Percentiles rank a stretch among this genome's conserved stretches.
Conservation (phyloP, 2,329 filamentous ascomycete genomes). For the Akanthomyces dipterigenus region DNA sequence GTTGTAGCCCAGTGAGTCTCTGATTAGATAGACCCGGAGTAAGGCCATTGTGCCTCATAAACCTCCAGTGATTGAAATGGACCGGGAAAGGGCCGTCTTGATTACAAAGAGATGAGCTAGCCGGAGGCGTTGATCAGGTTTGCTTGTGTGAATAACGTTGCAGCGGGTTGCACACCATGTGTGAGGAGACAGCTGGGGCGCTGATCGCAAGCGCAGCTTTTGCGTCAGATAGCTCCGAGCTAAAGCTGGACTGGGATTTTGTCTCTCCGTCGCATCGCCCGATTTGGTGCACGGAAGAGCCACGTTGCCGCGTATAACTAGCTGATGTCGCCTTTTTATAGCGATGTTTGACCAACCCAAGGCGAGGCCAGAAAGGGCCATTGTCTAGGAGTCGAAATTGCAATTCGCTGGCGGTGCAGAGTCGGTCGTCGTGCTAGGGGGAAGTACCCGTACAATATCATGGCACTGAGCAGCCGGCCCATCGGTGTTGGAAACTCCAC, state of each 20-base stretch:
- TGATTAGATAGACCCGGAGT: not conserved
- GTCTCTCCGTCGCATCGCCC: slow-evolving; percentile 6
- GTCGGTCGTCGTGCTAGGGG: not conserved
- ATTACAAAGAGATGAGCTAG: not conserved
- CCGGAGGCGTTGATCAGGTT: not conserved
- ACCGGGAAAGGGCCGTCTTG: slow-evolving; percentile 5
- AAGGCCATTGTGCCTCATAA: not conserved
- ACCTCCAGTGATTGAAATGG: not conserved
- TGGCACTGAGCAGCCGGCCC: not conserved
- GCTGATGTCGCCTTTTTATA: not conserved
- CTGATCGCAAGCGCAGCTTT: not conserved
- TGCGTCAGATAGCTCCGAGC: not conserved
- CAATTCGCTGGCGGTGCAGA: not conserved
- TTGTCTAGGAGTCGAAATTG: not conserved
- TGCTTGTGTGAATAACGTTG: not conserved
- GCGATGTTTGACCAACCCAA: not conserved
- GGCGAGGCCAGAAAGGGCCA: not conserved
- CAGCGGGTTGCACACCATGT: not conserved
- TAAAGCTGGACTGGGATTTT: not conserved
- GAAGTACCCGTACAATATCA: not conserved
- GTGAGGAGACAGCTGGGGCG: not conserved
- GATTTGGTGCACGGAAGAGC: not conserved
- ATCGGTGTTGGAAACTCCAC: slow-evolving; percentile 3
- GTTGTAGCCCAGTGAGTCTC: not conserved
- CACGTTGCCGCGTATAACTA: not conserved